phyloP scores from a whole-genome alignment of 371 early-diverging fungal genomes.

The Rhizopus delemar region DNA sequence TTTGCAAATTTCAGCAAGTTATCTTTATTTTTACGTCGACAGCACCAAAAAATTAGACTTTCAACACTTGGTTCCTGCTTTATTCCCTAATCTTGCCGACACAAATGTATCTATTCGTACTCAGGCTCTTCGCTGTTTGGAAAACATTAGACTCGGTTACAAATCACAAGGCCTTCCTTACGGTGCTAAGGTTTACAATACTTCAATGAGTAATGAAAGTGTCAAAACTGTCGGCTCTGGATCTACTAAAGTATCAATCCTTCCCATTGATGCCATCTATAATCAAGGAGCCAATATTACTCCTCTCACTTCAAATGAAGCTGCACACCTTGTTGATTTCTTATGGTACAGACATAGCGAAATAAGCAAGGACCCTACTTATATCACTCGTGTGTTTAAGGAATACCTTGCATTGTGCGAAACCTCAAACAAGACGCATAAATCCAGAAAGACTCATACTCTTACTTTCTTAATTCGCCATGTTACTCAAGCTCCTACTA shows the following conservation, averaged over 20 bases:
- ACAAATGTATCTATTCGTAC: slow-evolving; percentile 55
- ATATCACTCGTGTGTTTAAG: slow-evolving; percentile 27
- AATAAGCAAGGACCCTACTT: slow-evolving; percentile 37
- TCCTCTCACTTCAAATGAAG: slow-evolving; percentile 54
- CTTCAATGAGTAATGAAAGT: slow-evolving; percentile 23
- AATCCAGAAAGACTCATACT: slow-evolving; percentile 33
- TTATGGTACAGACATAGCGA: slow-evolving; percentile 44
- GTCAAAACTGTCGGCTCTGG: slow-evolving; percentile 21
- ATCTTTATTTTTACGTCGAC: slow-evolving; percentile 50
- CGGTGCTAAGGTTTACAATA: slow-evolving; percentile 47
- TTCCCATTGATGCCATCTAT: slow-evolving; percentile 52
- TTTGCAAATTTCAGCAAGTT: slow-evolving; percentile 64
- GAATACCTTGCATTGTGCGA: slow-evolving; percentile 33
- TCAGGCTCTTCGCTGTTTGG: slow-evolving; percentile 58
- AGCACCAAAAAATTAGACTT: slow-evolving; percentile 56
- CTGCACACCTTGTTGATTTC: slow-evolving; percentile 54
- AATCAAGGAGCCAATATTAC: slow-evolving; percentile 42
- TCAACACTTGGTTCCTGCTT: slow-evolving; percentile 78
- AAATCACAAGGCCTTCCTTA: slow-evolving; percentile 26
- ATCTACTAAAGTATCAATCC: slow-evolving; percentile 45
- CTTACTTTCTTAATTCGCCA: slow-evolving; percentile 74
- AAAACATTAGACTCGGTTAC: slow-evolving; percentile 51
- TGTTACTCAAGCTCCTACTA: slow-evolving; percentile 51
- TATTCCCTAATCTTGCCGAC: slow-evolving; percentile 69
- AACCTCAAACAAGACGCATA: slow-evolving; percentile 33